These are phyloP conservation scores for Hyphopichia fennica DNA, from an alignment of 1,139 yeast genomes.

Conservation along the genomic window DNA sequence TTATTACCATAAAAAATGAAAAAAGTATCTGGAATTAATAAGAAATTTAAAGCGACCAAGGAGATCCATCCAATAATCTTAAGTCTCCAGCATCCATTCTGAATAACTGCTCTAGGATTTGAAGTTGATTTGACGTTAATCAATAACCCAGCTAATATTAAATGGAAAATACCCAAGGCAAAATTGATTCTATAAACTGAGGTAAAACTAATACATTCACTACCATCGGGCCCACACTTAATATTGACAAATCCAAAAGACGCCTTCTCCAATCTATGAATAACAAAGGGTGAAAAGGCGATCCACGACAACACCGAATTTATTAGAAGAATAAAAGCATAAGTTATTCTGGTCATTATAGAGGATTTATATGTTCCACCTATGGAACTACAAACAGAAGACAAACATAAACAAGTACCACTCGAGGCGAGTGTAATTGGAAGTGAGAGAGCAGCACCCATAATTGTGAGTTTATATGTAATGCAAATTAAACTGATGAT, in stretches of 20 bases:
- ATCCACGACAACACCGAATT: slow-evolving; percentile 90
- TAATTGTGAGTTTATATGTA: not conserved
- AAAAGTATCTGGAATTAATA: slow-evolving; percentile 78
- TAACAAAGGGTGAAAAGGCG: slow-evolving; percentile 79
- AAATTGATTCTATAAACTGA: slow-evolving; percentile 90
- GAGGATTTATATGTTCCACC: slow-evolving; percentile 60
- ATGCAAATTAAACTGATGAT: no score
- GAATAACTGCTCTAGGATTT: slow-evolving; percentile 79
- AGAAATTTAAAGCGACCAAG: slow-evolving; percentile 62
- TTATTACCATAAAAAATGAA: slow-evolving; percentile 90
- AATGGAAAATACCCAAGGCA: slow-evolving; percentile 80
- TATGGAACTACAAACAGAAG: slow-evolving; percentile 32
- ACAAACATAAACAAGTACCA: slow-evolving; percentile 84
- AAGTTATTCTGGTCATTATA: slow-evolving; percentile 67
- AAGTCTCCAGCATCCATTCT: slow-evolving; percentile 88
- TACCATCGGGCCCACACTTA: slow-evolving; percentile 69
- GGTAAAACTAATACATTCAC: slow-evolving; percentile 88
- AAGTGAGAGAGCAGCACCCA: slow-evolving; percentile 85
- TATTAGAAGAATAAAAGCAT: slow-evolving; percentile 73
- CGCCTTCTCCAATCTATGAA: slow-evolving; percentile 70
- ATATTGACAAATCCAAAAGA: slow-evolving; percentile 67
- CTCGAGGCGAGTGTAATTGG: slow-evolving; percentile 68
- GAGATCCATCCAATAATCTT: slow-evolving; percentile 65
- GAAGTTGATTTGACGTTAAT: slow-evolving; percentile 75
- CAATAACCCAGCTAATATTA: slow-evolving; percentile 65